These are phyloP conservation scores for Trichoderma guizhouense DNA, from an alignment of 2,329 filamentous ascomycete genomes.

Conservation along the genomic window DNA sequence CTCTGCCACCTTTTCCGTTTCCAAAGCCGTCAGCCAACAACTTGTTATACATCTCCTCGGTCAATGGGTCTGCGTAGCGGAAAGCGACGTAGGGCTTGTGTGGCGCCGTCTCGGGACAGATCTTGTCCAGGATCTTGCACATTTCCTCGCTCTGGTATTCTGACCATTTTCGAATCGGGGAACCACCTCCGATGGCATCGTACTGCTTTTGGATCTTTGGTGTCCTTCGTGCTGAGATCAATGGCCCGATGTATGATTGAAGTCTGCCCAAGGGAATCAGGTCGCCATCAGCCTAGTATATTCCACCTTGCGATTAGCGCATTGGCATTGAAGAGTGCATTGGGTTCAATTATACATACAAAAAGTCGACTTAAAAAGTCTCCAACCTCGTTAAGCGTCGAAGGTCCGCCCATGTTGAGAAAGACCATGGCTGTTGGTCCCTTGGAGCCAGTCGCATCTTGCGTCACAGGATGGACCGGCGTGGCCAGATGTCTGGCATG, in stretches of 20 bases:
- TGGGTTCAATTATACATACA: constrained; percentile 49
- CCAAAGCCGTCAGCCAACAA: constrained; percentile 88
- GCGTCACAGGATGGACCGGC: constrained; percentile 70
- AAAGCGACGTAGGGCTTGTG: constrained; percentile 98
- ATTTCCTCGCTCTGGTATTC: constrained; percentile 91
- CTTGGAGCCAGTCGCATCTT: constrained; percentile 65
- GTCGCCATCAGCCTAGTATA: constrained; percentile 77
- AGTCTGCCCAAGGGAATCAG: constrained; percentile 92
- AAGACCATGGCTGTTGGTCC: constrained; percentile 98
- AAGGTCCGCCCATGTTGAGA: constrained; percentile 97
- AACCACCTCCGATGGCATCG: constrained; percentile 91
- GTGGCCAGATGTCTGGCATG: constrained; percentile 37
- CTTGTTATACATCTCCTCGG: constrained; percentile 85
- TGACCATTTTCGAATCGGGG: constrained; percentile 96
- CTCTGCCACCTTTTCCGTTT: constrained; percentile 81
- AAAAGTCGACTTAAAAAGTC: constrained; percentile 89
- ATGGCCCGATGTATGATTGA: constrained; percentile 83
- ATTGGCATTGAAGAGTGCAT: not conserved
- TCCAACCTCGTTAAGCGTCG: constrained; percentile 81
- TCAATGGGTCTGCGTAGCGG: constrained; percentile 88
- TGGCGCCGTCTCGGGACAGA: constrained; percentile 87
- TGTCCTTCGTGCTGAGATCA: constrained; percentile 82
- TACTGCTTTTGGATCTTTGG: constrained; percentile 98
- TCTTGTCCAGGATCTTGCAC: constrained; percentile 93
- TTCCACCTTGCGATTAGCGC: not conserved